phyloP scores from a whole-genome alignment of 2,329 filamentous ascomycete genomes.

The Fusarium newnesense region DNA sequence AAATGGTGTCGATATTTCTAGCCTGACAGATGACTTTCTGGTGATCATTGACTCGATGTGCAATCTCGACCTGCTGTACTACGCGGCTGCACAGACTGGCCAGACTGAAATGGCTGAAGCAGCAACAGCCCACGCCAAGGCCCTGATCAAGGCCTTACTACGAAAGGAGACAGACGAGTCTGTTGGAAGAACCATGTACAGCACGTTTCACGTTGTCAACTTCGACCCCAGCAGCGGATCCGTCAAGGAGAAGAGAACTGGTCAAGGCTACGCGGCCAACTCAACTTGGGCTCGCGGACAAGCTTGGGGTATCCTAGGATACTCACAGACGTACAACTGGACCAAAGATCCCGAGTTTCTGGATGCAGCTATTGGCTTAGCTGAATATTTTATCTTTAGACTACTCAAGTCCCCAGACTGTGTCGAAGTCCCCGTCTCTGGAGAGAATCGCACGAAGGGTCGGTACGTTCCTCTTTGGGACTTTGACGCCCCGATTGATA shows the following conservation, averaged over 20 bases:
- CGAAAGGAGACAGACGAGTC: constrained; percentile 46
- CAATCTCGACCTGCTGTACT: constrained; percentile 53
- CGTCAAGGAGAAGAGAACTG: constrained; percentile 58
- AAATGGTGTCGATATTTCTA: constrained; percentile 46
- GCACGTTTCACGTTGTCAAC: constrained; percentile 60
- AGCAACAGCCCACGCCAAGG: constrained; percentile 53
- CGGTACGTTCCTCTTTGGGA: constrained; percentile 53
- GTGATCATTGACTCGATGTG: constrained; percentile 58
- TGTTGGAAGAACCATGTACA: constrained; percentile 42
- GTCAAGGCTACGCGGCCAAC: constrained; percentile 57
- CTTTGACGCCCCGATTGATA: constrained; percentile 57
- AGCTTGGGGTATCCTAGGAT: constrained; percentile 62
- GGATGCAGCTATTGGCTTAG: constrained; percentile 56
- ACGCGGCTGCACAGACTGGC: constrained; percentile 48
- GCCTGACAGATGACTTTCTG: constrained; percentile 49
- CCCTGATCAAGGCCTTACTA: constrained; percentile 53
- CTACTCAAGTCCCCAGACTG: constrained; percentile 49
- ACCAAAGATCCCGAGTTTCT: constrained; percentile 57
- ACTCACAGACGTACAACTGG: constrained; percentile 60
- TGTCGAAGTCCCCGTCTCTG: constrained; percentile 38
- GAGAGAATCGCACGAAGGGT: constrained; percentile 23
- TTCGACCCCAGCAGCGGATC: constrained; percentile 56
- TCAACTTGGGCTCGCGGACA: constrained; percentile 65
- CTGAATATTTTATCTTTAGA: constrained; percentile 60
- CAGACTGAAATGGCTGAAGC: constrained; percentile 40